Conservation (phyloP, 2,329 filamentous ascomycete genomes). For the Tympanopsis confertula region DNA sequence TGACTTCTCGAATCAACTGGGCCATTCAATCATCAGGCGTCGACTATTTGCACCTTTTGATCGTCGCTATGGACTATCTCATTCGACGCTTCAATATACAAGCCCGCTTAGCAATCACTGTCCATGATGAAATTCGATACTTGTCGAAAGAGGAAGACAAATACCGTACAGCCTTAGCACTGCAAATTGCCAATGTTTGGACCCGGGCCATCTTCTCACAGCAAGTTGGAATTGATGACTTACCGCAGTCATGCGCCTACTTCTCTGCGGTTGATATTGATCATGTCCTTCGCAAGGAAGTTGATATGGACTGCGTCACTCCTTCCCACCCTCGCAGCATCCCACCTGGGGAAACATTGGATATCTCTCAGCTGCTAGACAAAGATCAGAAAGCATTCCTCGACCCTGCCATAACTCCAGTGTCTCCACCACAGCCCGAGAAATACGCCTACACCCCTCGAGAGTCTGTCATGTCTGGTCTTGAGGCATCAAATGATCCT, state of each 20-base stretch:
- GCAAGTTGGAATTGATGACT: slow-evolving; percentile 88
- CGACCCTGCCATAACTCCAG: slow-evolving; percentile 51
- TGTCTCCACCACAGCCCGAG: slow-evolving; percentile 45
- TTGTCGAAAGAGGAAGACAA: slow-evolving; percentile 75
- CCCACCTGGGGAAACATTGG: slow-evolving; percentile 72
- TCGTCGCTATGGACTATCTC: slow-evolving; percentile 90
- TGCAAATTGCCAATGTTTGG: slow-evolving; percentile 92
- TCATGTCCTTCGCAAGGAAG: slow-evolving; percentile 89
- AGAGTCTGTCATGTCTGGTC: slow-evolving; percentile 57
- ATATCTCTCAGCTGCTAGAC: slow-evolving; percentile 66
- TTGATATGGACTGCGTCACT: slow-evolving; percentile 94
- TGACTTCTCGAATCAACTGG: slow-evolving; percentile 97
- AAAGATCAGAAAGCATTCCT: slow-evolving; percentile 61
- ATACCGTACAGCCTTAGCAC: slow-evolving; percentile 80
- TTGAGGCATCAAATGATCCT: neutral
- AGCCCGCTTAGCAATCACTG: slow-evolving; percentile 80
- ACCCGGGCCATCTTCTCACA: slow-evolving; percentile 95
- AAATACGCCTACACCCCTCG: slow-evolving; percentile 59
- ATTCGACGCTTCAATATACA: slow-evolving; percentile 73
- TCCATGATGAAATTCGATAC: slow-evolving; percentile 96
- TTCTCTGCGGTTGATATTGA: slow-evolving; percentile 95
- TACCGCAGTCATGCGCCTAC: slow-evolving; percentile 88
- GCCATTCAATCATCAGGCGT: slow-evolving; percentile 95
- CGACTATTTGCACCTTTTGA: slow-evolving; percentile 88
- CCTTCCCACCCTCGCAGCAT: slow-evolving; percentile 74